Conservation (phyloP, 495 filamentous ascomycete genomes). For the Penicillium fimorum region DNA sequence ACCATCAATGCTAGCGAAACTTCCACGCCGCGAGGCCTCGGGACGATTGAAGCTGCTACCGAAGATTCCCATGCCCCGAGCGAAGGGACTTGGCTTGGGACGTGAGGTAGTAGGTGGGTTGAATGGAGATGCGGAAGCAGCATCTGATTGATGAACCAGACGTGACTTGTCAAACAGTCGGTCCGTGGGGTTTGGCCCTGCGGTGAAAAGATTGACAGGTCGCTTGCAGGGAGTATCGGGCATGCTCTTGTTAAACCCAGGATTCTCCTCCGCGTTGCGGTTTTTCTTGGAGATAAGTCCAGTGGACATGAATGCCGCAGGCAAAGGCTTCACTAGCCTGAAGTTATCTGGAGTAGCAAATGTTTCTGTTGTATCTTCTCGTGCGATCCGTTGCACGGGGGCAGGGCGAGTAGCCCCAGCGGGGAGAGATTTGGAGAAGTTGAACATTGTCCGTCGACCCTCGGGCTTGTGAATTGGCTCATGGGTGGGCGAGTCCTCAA, state of each 20-base stretch:
- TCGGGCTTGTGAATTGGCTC: conserved; percentile 56
- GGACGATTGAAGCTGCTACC: conserved; percentile 54
- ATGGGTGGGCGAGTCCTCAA: conserved; percentile 75
- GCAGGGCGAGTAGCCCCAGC: conserved; percentile 59
- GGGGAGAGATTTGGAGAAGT: conserved; percentile 81
- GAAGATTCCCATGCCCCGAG: conserved; percentile 66
- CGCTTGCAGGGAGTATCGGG: conserved; percentile 97
- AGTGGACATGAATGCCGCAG: conserved; percentile 89
- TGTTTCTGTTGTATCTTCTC: conserved; percentile 51
- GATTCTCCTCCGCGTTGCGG: conserved; percentile 55
- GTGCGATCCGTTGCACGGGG: conserved; percentile 33
- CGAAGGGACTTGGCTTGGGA: conserved; percentile 57
- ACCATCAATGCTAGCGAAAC: conserved; percentile 74
- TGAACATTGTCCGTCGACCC: conserved; percentile 51
- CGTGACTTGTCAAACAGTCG: conserved; percentile 54
- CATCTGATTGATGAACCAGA: conserved; percentile 62
- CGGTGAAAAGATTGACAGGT: conserved; percentile 60
- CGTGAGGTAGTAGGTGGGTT: conserved; percentile 46
- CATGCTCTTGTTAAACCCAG: conserved; percentile 47
- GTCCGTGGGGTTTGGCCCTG: conserved; percentile 56
- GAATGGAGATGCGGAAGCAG: conserved; percentile 61
- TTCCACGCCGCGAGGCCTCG: conserved; percentile 61
- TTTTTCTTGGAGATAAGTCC: conserved; percentile 87
- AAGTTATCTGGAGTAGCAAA: conserved; percentile 83
- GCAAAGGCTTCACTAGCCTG: conserved; percentile 76